Base-by-base conservation (phyloP, 2,329 filamentous ascomycete genomes). In the Alternaria solani region DNA sequence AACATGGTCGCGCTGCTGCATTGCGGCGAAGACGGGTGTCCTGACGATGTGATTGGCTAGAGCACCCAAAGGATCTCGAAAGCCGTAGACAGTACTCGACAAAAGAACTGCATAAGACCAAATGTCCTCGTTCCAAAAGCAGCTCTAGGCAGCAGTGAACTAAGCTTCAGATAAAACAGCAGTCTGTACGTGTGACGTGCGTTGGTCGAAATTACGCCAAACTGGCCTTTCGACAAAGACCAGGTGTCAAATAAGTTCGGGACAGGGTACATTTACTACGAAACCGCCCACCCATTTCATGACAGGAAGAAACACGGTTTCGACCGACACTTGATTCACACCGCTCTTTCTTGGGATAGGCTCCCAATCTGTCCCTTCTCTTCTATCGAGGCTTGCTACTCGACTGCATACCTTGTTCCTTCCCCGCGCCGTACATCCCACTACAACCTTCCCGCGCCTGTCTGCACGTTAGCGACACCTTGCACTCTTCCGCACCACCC, bases 151-250 rank as follows among this genome's bases (percentile, higher is more conserved):
- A 66, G 44, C 65, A 59, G 55, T 44, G 56, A 57, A 55, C 44
- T 42, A 61, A 60, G 57, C 41, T 36, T 56, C 51, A 56, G 48
- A 47, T 60, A 51, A 57, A 61, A 60, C 61, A 54, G 58, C 47
- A 51, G 38, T 55, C 58, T 65, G 9, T 51, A 57, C 55, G 42
- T 60, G 55, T 64, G 62, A 49, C 53, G 64, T 56, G 48, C 30
- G 69, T 62, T 61, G 65, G 51, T 52, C 20, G 60, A 61, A 59
- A 48, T 59, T 62, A 59, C 41, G 70, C 70, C 70, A 74, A 75
- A 66, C 64, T 76, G 73, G 65, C 74, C 73, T 75, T 63, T 75
- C 58, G 59, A 63, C 57, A 69, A 74, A 70, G 70, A 53, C 70
- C 72, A 75, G 63, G 63, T 74, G 68, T 70, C 70, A 69, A 66